Evolutionary conservation across 2,329 filamentous ascomycete species (phyloP).

Genomic region (Claviceps cyperi): DNA sequence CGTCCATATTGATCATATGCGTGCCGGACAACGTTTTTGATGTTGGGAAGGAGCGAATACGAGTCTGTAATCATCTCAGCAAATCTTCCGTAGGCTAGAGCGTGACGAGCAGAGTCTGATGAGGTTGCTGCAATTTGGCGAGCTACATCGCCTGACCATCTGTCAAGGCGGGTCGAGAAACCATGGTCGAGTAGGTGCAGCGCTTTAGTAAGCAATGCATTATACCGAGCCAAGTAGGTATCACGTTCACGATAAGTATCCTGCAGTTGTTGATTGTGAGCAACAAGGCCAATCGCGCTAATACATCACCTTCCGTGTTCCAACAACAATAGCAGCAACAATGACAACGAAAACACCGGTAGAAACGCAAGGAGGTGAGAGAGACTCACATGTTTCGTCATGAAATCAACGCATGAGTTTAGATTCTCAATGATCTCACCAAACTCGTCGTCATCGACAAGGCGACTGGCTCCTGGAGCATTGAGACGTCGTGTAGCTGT

Average conservation of each 20-base stretch:
- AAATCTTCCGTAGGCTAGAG: slow-evolving; percentile 45
- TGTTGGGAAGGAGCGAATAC: slow-evolving; percentile 40
- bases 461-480: slow-evolving; percentile 72
- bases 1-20: slow-evolving; percentile 39
- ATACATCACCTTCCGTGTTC: neutral
- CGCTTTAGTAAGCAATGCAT: slow-evolving; percentile 58
- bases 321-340: neutral
- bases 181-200: slow-evolving; percentile 47
- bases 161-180: slow-evolving; percentile 37
- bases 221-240: slow-evolving; percentile 76
- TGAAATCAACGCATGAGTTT: slow-evolving; percentile 84
- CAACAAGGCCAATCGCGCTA: neutral
- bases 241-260: slow-evolving; percentile 76
- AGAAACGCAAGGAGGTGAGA: neutral
- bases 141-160: slow-evolving; percentile 38
- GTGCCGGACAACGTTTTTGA: slow-evolving; percentile 35
- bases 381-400: slow-evolving; percentile 62
- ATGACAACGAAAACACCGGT: neutral
- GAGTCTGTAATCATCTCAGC: slow-evolving; percentile 43
- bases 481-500: slow-evolving; percentile 81
- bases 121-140: slow-evolving; percentile 39
- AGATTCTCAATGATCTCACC: slow-evolving; percentile 76
- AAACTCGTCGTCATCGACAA: slow-evolving; percentile 75
- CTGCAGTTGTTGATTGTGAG: slow-evolving; percentile 23
- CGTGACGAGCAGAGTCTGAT: slow-evolving; percentile 44